Percentiles rank a stretch among this genome's conserved stretches.
These are phyloP conservation scores for Prunus mume DNA, from an alignment of 306 rosid species.

Conservation along the genomic window DNA sequence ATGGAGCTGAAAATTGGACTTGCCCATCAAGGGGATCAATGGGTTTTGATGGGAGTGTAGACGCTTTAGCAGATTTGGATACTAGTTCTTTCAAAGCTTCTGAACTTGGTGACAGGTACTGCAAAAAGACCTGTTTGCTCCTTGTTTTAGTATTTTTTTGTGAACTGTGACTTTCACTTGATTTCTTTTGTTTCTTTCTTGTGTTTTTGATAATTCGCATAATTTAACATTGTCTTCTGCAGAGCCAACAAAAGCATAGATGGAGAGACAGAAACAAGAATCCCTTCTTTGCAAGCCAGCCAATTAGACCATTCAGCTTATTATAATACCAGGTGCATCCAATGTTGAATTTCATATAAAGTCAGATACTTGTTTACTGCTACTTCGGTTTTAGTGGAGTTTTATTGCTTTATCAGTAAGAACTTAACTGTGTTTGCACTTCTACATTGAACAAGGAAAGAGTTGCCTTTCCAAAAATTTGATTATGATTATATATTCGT, in stretches of 20 bases:
- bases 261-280: slow-evolving; percentile 42
- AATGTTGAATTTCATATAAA: slow-evolving; percentile 5
- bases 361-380: slow-evolving; percentile 1
- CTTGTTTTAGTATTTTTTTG: background rate
- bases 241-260: slow-evolving; percentile 41
- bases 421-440: slow-evolving; percentile 1
- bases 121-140: background rate
- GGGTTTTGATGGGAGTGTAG: slow-evolving; percentile 44
- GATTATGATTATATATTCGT: background rate
- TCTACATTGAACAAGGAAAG: background rate
- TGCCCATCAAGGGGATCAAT: slow-evolving; percentile 47
- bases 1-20: slow-evolving; percentile 28
- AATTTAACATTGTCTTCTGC: slow-evolving; percentile 25
- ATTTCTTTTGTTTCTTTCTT: background rate
- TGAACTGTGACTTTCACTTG: background rate
- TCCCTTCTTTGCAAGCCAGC: slow-evolving; percentile 34
- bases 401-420: background rate
- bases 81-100: slow-evolving; percentile 23
- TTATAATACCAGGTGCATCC: slow-evolving; percentile 62
- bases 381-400: background rate
- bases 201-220: background rate
- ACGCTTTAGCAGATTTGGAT: slow-evolving; percentile 37
- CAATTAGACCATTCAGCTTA: slow-evolving; percentile 41
- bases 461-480: background rate
- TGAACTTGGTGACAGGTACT: slow-evolving; percentile 57